A percentile compares a stretch with the other conserved stretches of the same genome.
These are phyloP conservation scores for Fusarium paranaense DNA, from an alignment of 2,329 filamentous ascomycete species.

Conservation along the genomic window DNA sequence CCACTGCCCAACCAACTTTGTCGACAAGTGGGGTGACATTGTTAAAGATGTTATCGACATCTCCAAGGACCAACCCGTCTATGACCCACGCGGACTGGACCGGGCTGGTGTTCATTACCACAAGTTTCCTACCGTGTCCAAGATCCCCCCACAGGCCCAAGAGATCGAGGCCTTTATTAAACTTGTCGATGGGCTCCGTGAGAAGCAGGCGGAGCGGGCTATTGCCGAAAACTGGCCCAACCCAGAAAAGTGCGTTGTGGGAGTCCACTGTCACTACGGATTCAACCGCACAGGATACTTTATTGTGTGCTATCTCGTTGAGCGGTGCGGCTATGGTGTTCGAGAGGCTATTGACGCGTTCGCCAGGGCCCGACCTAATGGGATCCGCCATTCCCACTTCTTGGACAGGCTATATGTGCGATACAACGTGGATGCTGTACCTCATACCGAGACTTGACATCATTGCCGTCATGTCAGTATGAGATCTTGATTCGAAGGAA, in stretches of 20 bases:
- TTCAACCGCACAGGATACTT: slow-evolving; percentile 96
- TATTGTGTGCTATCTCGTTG: slow-evolving; percentile 90
- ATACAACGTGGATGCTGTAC: slow-evolving; percentile 61
- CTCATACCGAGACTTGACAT: slow-evolving; percentile 1
- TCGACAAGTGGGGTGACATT: slow-evolving; percentile 71
- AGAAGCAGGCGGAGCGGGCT: slow-evolving; percentile 58
- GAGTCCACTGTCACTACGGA: slow-evolving; percentile 95
- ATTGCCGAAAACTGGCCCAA: slow-evolving; percentile 55
- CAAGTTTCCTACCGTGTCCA: slow-evolving; percentile 93
- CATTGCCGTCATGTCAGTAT: background rate
- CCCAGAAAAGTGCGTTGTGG: slow-evolving; percentile 66
- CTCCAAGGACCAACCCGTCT: slow-evolving; percentile 89
- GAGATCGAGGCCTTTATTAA: slow-evolving; percentile 67
- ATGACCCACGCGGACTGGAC: slow-evolving; percentile 80
- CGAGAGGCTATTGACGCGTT: slow-evolving; percentile 86
- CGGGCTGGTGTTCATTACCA: slow-evolving; percentile 76
- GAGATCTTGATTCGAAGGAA: background rate
- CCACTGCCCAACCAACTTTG: slow-evolving; percentile 82
- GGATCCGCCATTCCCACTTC: slow-evolving; percentile 92
- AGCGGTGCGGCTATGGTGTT: slow-evolving; percentile 77
- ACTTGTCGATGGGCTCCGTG: slow-evolving; percentile 70
- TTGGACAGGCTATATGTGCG: slow-evolving; percentile 84
- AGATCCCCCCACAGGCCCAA: slow-evolving; percentile 77
- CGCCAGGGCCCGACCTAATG: slow-evolving; percentile 76
- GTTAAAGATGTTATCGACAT: slow-evolving; percentile 90